Conservation (phyloP, 257 asterid species). For the Nicotiana tomentosiformis region DNA sequence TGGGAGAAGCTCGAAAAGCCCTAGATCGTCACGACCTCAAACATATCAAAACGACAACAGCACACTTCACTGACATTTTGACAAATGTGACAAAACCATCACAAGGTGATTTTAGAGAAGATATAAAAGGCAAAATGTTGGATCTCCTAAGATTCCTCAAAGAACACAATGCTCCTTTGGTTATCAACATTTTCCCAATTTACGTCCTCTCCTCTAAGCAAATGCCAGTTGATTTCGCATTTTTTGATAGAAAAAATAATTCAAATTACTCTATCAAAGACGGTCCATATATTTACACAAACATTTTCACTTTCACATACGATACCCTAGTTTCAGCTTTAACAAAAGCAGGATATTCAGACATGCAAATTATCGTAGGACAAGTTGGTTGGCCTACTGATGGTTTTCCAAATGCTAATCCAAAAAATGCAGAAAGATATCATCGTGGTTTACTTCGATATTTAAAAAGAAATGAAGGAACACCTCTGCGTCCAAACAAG, state of each 20-base stretch:
- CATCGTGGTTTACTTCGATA: slow-evolving; percentile 21
- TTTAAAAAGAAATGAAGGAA: slow-evolving; percentile 24
- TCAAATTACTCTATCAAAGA: slow-evolving; percentile 6
- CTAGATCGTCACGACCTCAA: neutral
- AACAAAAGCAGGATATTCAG: slow-evolving; percentile 3
- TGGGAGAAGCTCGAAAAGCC: neutral
- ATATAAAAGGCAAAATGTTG: slow-evolving; percentile 6
- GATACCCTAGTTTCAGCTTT: slow-evolving; percentile 40
- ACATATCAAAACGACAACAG: slow-evolving; percentile 9
- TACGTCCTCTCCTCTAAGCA: accelerated
- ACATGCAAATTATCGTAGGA: slow-evolving; percentile 9
- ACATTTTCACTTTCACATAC: slow-evolving; percentile 22
- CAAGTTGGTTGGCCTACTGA: slow-evolving; percentile 52
- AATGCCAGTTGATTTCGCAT: slow-evolving; percentile 19
- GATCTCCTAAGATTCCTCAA: neutral
- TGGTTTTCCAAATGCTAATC: slow-evolving; percentile 21
- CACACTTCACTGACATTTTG: neutral
- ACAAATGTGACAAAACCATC: slow-evolving; percentile 32
- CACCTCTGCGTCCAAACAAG: slow-evolving; percentile 32
- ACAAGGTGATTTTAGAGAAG: slow-evolving; percentile 25
- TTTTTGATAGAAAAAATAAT: slow-evolving; percentile 10
- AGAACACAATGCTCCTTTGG: slow-evolving; percentile 9
- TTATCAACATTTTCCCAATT: slow-evolving; percentile 18
- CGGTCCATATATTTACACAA: slow-evolving; percentile 22
- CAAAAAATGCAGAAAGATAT: slow-evolving; percentile 25